Percentiles rank a stretch among this genome's conserved stretches.
Conservation (phyloP, 176 grass and related monocot species). For the Avena insularis region DNA sequence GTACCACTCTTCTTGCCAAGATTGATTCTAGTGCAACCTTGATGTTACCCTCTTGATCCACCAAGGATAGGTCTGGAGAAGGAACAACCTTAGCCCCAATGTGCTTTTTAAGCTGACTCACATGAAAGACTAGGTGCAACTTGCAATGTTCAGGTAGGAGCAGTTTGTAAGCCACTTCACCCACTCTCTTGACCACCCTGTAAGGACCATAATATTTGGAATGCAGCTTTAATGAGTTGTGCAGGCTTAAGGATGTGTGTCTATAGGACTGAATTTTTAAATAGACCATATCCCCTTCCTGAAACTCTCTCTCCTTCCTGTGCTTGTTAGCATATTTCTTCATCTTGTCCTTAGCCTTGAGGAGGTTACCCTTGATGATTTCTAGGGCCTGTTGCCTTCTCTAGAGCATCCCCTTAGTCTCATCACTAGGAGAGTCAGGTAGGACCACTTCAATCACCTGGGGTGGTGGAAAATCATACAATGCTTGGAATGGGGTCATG, state of each 20-base stretch:
- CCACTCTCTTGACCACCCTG: neutral
- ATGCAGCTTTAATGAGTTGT: neutral
- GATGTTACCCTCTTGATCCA: neutral
- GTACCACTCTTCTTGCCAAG: too few species aligned
- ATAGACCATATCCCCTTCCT: neutral
- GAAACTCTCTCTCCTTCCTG: neutral
- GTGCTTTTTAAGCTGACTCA: neutral
- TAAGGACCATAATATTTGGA: neutral
- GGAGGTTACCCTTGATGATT: too few species aligned
- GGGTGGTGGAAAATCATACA: too few species aligned
- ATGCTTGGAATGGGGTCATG: too few species aligned
- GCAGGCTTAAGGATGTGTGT: neutral
- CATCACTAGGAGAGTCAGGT: too few species aligned
- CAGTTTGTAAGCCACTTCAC: neutral
- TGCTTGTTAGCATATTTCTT: neutral
- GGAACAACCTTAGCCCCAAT: neutral
- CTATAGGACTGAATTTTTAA: neutral
- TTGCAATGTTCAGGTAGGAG: neutral
- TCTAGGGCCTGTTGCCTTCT: too few species aligned
- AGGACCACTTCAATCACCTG: too few species aligned
- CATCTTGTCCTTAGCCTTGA: too few species aligned
- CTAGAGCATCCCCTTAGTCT: too few species aligned
- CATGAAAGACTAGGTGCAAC: neutral
- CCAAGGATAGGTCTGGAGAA: neutral
- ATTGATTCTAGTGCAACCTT: too few species aligned